These are phyloP conservation scores for Mortierella polycephala DNA, from an alignment of 371 early-diverging fungal genomes.

Conservation along the genomic window DNA sequence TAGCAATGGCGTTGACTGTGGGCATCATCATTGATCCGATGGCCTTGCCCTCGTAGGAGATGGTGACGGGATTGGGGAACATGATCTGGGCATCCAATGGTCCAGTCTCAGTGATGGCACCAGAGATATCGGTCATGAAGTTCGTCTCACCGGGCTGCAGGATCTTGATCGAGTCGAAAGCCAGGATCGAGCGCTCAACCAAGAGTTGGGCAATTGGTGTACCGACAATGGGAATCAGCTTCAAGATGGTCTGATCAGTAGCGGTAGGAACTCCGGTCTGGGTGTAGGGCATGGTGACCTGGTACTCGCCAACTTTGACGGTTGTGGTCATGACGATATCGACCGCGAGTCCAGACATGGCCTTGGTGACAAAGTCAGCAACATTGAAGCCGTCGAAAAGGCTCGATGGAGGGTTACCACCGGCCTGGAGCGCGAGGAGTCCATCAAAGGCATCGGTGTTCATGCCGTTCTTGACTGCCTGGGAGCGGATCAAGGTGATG, in stretches of 20 bases:
- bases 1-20: conserved; percentile 29
- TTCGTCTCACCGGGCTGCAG: conserved; percentile 54
- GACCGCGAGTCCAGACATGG: conserved; percentile 59
- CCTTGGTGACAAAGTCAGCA: conserved; percentile 55
- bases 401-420: conserved; percentile 25
- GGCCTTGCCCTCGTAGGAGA: conserved; percentile 47
- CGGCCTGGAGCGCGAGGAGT: conserved; percentile 43
- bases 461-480: conserved; percentile 53
- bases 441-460: conserved; percentile 56
- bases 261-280: conserved; percentile 55
- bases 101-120: conserved; percentile 63
- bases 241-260: conserved; percentile 55
- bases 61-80: conserved; percentile 60
- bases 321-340: conserved; percentile 57
- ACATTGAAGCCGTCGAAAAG: conserved; percentile 57
- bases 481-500: conserved; percentile 51
- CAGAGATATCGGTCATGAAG: conserved; percentile 60
- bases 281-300: conserved; percentile 51
- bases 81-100: conserved; percentile 61
- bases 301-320: conserved; percentile 60
- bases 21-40: conserved; percentile 64
- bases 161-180: conserved; percentile 55
- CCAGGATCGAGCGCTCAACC: conserved; percentile 57
- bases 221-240: conserved; percentile 60
- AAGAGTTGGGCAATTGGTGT: conserved; percentile 62